Conservation (phyloP, 2,329 filamentous ascomycete species). For the Beauveria sp. region DNA sequence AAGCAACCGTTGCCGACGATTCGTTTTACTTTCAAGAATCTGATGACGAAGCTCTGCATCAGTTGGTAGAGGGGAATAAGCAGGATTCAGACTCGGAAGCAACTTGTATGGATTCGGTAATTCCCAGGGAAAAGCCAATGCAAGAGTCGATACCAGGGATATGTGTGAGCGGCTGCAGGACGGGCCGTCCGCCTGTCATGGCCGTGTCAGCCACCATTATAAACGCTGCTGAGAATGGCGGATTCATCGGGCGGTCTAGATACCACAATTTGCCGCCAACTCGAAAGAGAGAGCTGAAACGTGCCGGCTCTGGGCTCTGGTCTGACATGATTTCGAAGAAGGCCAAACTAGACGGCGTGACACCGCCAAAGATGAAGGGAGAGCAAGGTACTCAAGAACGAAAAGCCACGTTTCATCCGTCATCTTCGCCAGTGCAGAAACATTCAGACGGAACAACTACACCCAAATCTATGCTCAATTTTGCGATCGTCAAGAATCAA, state of each 20-base stretch:
- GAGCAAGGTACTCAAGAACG: not conserved
- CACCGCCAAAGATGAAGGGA: not conserved
- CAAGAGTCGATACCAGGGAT: constrained; percentile 27
- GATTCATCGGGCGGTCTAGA: constrained; percentile 19
- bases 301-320: constrained; percentile 9
- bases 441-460: not conserved
- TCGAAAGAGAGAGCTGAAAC: constrained; percentile 10
- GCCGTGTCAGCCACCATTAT: constrained; percentile 32
- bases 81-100: constrained; percentile 2
- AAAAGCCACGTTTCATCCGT: not conserved
- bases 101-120: not conserved
- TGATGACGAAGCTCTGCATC: constrained; percentile 40
- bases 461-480: constrained; percentile 45
- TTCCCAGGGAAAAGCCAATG: not conserved
- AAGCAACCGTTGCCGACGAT: constrained; percentile 38
- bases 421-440: constrained; percentile 1
- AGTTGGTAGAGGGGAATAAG: constrained; percentile 16
- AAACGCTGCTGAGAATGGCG: constrained; percentile 32
- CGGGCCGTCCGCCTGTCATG: constrained; percentile 28
- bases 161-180: constrained; percentile 34
- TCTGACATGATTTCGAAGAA: constrained; percentile 2
- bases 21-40: constrained; percentile 43
- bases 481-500: constrained; percentile 71
- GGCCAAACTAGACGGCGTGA: not conserved
- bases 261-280: constrained; percentile 7